phyloP scores from a whole-genome alignment of 345 rosid species.

The Zanthoxylum bungeanum region DNA sequence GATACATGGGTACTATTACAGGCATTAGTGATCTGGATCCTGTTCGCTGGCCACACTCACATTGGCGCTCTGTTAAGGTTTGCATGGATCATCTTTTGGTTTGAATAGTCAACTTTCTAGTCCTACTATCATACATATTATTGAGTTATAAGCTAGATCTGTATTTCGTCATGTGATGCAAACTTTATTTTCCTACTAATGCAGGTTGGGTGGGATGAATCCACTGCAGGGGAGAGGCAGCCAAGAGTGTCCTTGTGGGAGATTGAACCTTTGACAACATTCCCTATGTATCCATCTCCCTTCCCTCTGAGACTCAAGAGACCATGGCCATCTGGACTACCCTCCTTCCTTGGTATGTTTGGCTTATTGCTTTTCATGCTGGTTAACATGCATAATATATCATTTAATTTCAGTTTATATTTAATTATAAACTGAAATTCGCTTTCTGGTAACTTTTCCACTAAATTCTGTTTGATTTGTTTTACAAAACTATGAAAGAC shows the following conservation, averaged over 20 bases:
- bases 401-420: not conserved
- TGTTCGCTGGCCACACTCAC: conserved; percentile 69
- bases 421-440: not conserved
- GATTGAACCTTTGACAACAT: conserved; percentile 49
- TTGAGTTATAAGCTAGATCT: not conserved
- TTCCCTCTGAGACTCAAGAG: conserved; percentile 45
- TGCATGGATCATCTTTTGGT: not conserved
- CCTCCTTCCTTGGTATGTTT: conserved; percentile 38
- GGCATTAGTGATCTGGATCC: conserved; percentile 70
- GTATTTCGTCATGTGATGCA: not conserved
- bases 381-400: too few relatives aligned
- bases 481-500: conserved; percentile 26
- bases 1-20: conserved; percentile 74
- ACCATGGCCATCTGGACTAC: conserved; percentile 46
- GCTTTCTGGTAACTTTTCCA: not conserved
- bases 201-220: conserved; percentile 59
- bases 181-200: not conserved
- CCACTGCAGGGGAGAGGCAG: conserved; percentile 54
- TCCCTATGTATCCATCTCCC: conserved; percentile 48
- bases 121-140: not conserved
- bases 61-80: conserved; percentile 75
- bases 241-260: conserved; percentile 60
- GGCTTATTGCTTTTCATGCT: too few relatives aligned
- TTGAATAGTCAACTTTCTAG: not conserved
- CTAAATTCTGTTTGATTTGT: not conserved